A percentile compares a stretch with the other conserved stretches of the same genome.
Evolutionary conservation across 1,284 basidiomycete species (phyloP).

Genomic region (Phaffia rhodozyma): DNA sequence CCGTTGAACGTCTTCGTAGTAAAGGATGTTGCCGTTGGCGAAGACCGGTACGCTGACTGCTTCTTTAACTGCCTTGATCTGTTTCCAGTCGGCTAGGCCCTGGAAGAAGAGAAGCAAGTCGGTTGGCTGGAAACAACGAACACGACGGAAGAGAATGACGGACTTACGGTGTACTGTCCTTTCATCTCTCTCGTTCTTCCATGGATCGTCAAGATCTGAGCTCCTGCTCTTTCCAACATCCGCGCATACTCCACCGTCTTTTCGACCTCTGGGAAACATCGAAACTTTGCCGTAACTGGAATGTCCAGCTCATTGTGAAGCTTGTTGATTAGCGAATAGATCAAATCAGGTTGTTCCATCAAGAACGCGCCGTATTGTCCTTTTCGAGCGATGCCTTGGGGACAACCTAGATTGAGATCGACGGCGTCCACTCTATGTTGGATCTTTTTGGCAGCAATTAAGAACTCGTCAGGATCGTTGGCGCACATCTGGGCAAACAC

Average conservation of each 20-base stretch:
- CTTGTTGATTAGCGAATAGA: conserved; percentile 65
- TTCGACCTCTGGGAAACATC: conserved; percentile 73
- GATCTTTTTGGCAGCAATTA: conserved; percentile 60
- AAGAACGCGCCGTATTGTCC: conserved; percentile 84
- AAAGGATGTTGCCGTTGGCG: conserved; percentile 94
- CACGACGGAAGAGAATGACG: neutral
- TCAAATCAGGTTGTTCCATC: conserved; percentile 87
- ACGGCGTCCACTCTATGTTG: conserved; percentile 75
- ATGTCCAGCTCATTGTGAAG: conserved; percentile 71
- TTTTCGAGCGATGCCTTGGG: conserved; percentile 82
- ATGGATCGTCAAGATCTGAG: conserved; percentile 89
- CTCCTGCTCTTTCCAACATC: conserved; percentile 89
- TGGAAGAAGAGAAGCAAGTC: conserved; percentile 26
- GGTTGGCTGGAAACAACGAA: neutral
- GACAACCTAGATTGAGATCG: conserved; percentile 92
- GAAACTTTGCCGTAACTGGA: conserved; percentile 92
- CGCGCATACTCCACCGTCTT: conserved; percentile 85
- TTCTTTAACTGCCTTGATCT: conserved; percentile 73
- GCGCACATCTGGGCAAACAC: conserved; percentile 79
- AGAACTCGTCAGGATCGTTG: conserved; percentile 68
- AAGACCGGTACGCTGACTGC: conserved; percentile 86
- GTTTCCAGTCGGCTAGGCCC: conserved; percentile 75
- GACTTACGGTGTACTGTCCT: conserved; percentile 46
- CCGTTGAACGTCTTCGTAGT: conserved; percentile 58
- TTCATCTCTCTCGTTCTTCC: conserved; percentile 84